Evolutionary conservation across 257 asterid genomes (phyloP).

Genomic region (Fraxinus pennsylvanica): DNA sequence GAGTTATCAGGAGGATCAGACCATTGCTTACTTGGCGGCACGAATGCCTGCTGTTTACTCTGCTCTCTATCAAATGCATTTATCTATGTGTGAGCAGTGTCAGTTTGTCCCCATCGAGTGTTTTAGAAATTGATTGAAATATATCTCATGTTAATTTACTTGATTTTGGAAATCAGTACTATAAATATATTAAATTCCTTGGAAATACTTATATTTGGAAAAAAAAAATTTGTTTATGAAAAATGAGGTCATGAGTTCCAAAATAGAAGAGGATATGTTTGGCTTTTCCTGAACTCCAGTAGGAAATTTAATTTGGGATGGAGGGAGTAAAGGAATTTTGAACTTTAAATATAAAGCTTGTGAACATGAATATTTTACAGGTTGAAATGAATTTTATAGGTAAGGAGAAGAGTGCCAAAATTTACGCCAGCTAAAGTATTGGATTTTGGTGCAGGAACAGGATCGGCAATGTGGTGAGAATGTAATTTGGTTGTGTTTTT

Average conservation of each 20-base stretch:
- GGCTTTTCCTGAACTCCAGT: neutral
- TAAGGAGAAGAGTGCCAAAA: constrained; percentile 75
- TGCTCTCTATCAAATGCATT: constrained; percentile 56
- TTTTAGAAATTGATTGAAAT: constrained; percentile 11
- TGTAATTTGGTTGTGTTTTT: constrained; percentile 17
- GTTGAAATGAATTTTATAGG: constrained; percentile 46
- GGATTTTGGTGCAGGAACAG: constrained; percentile 98
- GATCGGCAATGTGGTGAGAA: constrained; percentile 93
- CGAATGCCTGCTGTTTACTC: constrained; percentile 97
- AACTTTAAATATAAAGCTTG: constrained; percentile 13
- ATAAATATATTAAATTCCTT: neutral
- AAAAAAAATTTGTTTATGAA: neutral
- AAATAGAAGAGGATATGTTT: neutral
- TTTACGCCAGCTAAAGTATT: constrained; percentile 79
- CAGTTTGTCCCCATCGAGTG: neutral
- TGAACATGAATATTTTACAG: constrained; percentile 16
- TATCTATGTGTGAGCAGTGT: neutral
- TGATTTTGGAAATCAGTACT: neutral
- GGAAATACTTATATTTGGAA: neutral
- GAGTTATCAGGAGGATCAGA: constrained; percentile 68
- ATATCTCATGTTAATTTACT: constrained; percentile 3
- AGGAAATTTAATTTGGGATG: neutral
- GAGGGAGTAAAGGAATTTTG: neutral
- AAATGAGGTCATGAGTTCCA: neutral
- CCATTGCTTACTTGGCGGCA: constrained; percentile 85